Evolutionary conservation across 2,329 filamentous ascomycete genomes (phyloP), one percentile per base, ranked within the genome.

Genomic region (Colletotrichum sp.): DNA sequence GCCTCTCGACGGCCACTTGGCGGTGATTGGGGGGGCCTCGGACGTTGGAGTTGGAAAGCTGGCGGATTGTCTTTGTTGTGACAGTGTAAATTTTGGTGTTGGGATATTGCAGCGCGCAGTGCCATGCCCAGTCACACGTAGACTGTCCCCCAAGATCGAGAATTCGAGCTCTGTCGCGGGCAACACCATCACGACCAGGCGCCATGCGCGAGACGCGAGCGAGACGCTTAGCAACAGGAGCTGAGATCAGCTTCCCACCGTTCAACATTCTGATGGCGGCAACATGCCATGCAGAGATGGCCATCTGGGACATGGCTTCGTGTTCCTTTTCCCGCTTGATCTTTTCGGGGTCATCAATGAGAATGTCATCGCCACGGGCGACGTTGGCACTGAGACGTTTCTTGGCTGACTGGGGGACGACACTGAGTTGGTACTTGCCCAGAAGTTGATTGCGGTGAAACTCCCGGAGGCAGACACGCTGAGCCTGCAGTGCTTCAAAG

Each of bases 101-200:
- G 21, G 95, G 95, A 84, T 96, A 97, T 83, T 96, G 94, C 65
- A 94, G 89, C 1, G 97, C 96, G 74, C 95, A 94, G 82, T 97
- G 93, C 97, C 97, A 99, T 26, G 95, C 96, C 97, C 97, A 99
- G 84, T 98, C 96, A 82, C 95, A 96, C 16, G 94, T 92, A 1
- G 94, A 90, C 82, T 96, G 93, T 60, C 96, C 96, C 65, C 95
- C 96, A 39, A 98, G 92, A 82, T 99, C 96, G 30, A 99, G 90
- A 73, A 98, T 93, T 39, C 94, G 89, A 5, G 92, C 87, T 28
- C 92, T 90, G 74, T 91, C 87, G 75, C 87, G 86, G 67, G 85
- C 82, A 21, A 85, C 83, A 48, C 88, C 88, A 57, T 87, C 81
- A 34, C 83, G 80, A n/a, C 84, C 84, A 4, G 86, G 84, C 2